Conservation (phyloP, 345 rosid genomes). For the Melastoma malabathricum region DNA sequence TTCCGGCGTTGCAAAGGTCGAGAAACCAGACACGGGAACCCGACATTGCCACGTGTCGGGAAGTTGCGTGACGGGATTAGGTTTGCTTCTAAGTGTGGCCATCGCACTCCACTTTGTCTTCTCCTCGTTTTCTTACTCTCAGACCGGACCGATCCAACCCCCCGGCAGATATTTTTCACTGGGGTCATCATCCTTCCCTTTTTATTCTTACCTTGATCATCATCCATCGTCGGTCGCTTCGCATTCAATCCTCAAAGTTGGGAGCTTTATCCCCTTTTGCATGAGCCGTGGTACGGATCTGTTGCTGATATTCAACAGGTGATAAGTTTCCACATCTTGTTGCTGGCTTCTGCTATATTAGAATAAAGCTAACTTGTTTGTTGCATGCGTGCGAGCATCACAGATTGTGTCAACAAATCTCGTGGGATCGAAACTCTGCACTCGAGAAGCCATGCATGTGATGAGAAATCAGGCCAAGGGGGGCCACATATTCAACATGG, state of each 20-base stretch:
- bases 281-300: conserved; percentile 11
- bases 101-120: conserved; percentile 33
- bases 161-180: not conserved
- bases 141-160: too few relatives aligned
- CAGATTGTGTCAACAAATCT: conserved; percentile 93
- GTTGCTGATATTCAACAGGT: conserved; percentile 78
- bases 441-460: conserved; percentile 73
- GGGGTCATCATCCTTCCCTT: not conserved
- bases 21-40: not conserved
- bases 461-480: conserved; percentile 62
- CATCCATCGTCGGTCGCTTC: not conserved
- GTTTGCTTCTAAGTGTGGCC: conserved; percentile 81
- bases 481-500: conserved; percentile 94
- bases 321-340: not conserved
- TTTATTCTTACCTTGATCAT: not conserved
- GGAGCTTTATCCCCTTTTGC: conserved; percentile 6
- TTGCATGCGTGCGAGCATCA: conserved; percentile 1
- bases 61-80: conserved; percentile 29
- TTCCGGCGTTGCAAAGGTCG: not conserved
- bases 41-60: conserved; percentile 30
- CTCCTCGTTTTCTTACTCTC: not conserved
- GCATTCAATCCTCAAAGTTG: not conserved
- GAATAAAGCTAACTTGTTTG: not conserved
- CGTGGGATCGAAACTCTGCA: conserved; percentile 87
- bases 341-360: not conserved